A percentile compares a stretch with the other conserved stretches of the same genome.
Evolutionary conservation across 768 basidiomycete species (phyloP).

Genomic region (Chalciporus piperatus): DNA sequence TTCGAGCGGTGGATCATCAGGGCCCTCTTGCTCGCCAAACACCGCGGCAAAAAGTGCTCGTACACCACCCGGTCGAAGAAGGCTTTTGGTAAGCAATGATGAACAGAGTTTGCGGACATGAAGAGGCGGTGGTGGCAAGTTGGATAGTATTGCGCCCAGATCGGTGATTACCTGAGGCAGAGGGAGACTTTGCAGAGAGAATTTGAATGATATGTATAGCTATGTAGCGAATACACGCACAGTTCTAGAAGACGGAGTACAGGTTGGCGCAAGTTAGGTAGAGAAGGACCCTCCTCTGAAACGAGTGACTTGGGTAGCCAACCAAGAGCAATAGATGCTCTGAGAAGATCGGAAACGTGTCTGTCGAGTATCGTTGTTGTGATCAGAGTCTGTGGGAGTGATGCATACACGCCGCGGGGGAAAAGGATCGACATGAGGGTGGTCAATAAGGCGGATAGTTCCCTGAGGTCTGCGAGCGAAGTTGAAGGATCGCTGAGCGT

Average conservation of each 20-base stretch:
- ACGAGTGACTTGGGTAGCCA: constrained; percentile 64
- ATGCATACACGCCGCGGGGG: constrained; percentile 46
- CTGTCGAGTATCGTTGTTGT: constrained; percentile 54
- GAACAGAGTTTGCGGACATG: constrained; percentile 61
- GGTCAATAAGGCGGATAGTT: constrained; percentile 41
- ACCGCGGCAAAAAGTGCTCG: constrained; percentile 66
- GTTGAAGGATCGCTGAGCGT: constrained; percentile 46
- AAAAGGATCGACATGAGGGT: constrained; percentile 52
- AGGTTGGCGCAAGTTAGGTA: constrained; percentile 48
- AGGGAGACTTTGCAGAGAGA: constrained; percentile 43
- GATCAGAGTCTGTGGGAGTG: constrained; percentile 56
- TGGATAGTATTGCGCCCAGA: constrained; percentile 58
- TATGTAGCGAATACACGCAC: constrained; percentile 43
- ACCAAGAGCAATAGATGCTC: constrained; percentile 60
- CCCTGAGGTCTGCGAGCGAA: constrained; percentile 40
- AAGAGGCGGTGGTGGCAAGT: constrained; percentile 36
- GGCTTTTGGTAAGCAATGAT: constrained; percentile 64
- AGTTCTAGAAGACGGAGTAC: constrained; percentile 57
- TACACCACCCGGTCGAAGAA: constrained; percentile 69
- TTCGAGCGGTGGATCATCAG: constrained; percentile 55
- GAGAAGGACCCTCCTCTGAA: constrained; percentile 35
- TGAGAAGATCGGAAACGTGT: constrained; percentile 58
- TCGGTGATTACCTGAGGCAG: constrained; percentile 64
- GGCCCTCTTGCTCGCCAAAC: constrained; percentile 57
- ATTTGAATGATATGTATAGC: constrained; percentile 9